Evolutionary conservation across 768 basidiomycete species (phyloP), one percentile per base, ranked within the genome.

Genomic region (Phanerochaete sordida): DNA sequence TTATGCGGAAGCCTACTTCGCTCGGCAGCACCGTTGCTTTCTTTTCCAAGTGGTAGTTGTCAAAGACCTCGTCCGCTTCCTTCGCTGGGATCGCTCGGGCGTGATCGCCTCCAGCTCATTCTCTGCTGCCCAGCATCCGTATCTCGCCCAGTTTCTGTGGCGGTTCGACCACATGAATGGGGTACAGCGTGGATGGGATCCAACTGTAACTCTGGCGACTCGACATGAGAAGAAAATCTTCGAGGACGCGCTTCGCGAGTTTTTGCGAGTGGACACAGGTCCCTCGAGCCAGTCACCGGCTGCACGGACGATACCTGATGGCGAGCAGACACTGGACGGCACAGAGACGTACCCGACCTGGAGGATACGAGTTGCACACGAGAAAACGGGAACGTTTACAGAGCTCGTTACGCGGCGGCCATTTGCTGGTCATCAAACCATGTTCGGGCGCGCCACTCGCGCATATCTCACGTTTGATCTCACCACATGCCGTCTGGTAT

Each of bases 1-100:
- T n/a, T n/a, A n/a, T n/a, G n/a, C n/a, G n/a, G n/a, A n/a, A n/a
- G n/a, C n/a, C n/a, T n/a, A n/a, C n/a, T 49, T 52, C 23, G 27
- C 31, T 2, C 57, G 35, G 11, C 57, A 58, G 28, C 57, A 58
- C 56, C 72, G 76, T 1, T 63, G 64, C 19, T 71, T 70, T 21
- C 57, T 70, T 1, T 77, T 78, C 62, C 68, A 66, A n/a, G n/a
- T n/a, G 2, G 33, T 74, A 9, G 52, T 71, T 26, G 61, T 78
- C 24, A 68, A 55, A 49, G 66, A 64, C 9, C 35, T 33, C 49
- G 72, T 70, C 1, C 47, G 58, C 31, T 23, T 58, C 28, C 15
- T 48, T 7, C 46, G 44, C 28, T 48, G 45, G 46, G 56, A 58
- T 31, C 56, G 30, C 16, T 30, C 46, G 23, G 56, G 56, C 21